Base-by-base conservation (phyloP, 2,329 filamentous ascomycete genomes). In the Penicillium olsonii region DNA sequence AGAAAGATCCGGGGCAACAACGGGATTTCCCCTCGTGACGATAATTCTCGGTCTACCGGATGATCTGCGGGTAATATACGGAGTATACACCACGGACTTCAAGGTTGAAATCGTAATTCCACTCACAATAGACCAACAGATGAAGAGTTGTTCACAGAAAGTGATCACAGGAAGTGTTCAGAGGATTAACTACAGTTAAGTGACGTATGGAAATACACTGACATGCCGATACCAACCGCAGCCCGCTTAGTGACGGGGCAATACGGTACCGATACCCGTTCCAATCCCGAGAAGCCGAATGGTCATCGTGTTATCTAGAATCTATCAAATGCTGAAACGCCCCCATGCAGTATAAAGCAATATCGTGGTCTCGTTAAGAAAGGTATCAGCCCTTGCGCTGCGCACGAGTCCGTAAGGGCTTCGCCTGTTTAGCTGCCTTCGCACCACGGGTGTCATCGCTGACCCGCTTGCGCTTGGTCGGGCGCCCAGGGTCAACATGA, bases 401-500 rank as follows among this genome's bases (percentile, higher is more conserved):
- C 15, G 72, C 72, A 12, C 78, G 78, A 57, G 81, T 79, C 55
- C 80, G 69, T 40, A 77, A 63, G 5, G 74, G 70, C 60, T 79
- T 81, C 9, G 76, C 77, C 51, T 76, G 75, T 7, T 45, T 49
- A 19, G 74, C 69, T 11, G 65, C 61, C 55, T 73, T 76, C 33
- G 68, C 49, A 50, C 69, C 70, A 48, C 68, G 70, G 17, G 63
- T 56, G n/a, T 71, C 66, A 41, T 74, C 70, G 24, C 66, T 70
- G 39, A 63, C 71, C 47, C 72, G 72, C 59, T 77, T 80, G 50
- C 78, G 77, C 51, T 75, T 76, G 55, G 75, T 72, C 46, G 74
- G 73, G 35, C 78, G 77, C 24, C 78, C 77, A 47, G 81, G 77
- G 52, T 87, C 83, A 15, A 77, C 75, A 63, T 87, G 84, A 33